A percentile compares a stretch with the other conserved stretches of the same genome.
Conservation (phyloP, 1,284 basidiomycete genomes). For the Neolentinus lepideus region DNA sequence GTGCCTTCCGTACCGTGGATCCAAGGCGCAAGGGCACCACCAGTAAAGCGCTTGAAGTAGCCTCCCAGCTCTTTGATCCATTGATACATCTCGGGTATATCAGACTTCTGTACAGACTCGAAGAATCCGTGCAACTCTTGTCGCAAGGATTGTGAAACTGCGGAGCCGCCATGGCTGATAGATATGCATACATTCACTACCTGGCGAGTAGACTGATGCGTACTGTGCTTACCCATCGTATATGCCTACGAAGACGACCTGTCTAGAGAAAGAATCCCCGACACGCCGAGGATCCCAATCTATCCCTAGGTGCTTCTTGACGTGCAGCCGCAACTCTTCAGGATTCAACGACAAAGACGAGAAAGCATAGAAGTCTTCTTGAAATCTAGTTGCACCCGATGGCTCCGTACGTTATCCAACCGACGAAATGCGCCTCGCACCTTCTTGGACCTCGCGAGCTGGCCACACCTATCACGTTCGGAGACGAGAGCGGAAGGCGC, state of each 20-base stretch:
- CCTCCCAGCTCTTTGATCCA: constrained; percentile 79
- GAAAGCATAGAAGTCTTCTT: constrained; percentile 82
- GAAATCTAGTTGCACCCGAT: constrained; percentile 35
- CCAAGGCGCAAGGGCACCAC: constrained; percentile 73
- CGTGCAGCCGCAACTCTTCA: constrained; percentile 58
- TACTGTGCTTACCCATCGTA: constrained; percentile 70
- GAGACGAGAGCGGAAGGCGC: constrained; percentile 35
- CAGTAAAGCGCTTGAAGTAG: constrained; percentile 84
- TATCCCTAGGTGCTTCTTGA: constrained; percentile 53
- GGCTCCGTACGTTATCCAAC: not conserved
- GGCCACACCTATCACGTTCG: constrained; percentile 66
- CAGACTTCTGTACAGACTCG: constrained; percentile 62
- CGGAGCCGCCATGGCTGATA: constrained; percentile 23
- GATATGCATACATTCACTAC: constrained; percentile 7
- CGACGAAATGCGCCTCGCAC: constrained; percentile 29
- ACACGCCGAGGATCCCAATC: constrained; percentile 67
- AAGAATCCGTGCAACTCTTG: constrained; percentile 77
- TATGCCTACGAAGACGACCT: constrained; percentile 81
- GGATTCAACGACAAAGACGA: constrained; percentile 69
- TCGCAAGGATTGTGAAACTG: constrained; percentile 44
- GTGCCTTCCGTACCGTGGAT: constrained; percentile 32
- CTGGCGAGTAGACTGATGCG: not conserved
- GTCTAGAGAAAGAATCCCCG: constrained; percentile 55
- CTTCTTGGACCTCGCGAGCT: constrained; percentile 69
- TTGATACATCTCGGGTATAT: constrained; percentile 67